A percentile compares a stretch with the other conserved stretches of the same genome.
Evolutionary conservation across 2,329 filamentous ascomycete species (phyloP).

Genomic region (Trichoderma simmonsii): DNA sequence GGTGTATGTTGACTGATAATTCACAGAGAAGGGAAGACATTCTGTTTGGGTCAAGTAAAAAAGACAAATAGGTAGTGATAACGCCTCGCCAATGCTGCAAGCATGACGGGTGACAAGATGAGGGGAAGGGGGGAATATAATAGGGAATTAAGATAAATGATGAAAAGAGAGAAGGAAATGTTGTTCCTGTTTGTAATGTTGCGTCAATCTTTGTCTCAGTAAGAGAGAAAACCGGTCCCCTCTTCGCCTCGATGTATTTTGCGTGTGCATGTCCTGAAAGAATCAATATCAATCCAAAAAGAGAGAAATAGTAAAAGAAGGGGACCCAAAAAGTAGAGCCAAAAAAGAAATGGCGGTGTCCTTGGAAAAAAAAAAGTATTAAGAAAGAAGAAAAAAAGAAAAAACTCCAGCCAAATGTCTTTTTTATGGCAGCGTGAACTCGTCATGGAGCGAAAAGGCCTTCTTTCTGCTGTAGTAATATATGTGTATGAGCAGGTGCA

Average conservation of each 20-base stretch:
- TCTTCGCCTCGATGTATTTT: neutral
- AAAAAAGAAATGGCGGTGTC: neutral
- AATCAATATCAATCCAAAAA: slow-evolving; percentile 14
- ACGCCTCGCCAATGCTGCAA: slow-evolving; percentile 12
- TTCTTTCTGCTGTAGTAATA: slow-evolving; percentile 11
- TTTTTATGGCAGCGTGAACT: slow-evolving; percentile 16
- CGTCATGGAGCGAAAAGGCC: slow-evolving; percentile 9
- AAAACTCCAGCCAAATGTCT: slow-evolving; percentile 15
- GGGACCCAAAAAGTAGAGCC: neutral
- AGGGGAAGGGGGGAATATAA: neutral
- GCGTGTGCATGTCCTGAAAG: slow-evolving; percentile 10
- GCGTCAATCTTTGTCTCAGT: slow-evolving; percentile 15
- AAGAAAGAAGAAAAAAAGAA: neutral
- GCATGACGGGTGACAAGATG: neutral
- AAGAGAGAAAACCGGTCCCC: slow-evolving; percentile 1
- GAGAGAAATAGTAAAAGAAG: neutral
- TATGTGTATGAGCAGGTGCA: slow-evolving; percentile 13
- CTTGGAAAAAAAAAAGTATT: neutral
- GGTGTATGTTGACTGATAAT: slow-evolving; percentile 5
- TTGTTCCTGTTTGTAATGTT: slow-evolving; percentile 4
- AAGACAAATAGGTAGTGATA: slow-evolving; percentile 1
- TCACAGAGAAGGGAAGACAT: neutral
- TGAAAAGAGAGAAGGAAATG: neutral
- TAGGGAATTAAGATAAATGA: neutral
- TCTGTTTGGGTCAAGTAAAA: neutral